These are phyloP conservation scores for Alternaria arborescens DNA, from an alignment of 2,329 filamentous ascomycete species.

Conservation along the genomic window DNA sequence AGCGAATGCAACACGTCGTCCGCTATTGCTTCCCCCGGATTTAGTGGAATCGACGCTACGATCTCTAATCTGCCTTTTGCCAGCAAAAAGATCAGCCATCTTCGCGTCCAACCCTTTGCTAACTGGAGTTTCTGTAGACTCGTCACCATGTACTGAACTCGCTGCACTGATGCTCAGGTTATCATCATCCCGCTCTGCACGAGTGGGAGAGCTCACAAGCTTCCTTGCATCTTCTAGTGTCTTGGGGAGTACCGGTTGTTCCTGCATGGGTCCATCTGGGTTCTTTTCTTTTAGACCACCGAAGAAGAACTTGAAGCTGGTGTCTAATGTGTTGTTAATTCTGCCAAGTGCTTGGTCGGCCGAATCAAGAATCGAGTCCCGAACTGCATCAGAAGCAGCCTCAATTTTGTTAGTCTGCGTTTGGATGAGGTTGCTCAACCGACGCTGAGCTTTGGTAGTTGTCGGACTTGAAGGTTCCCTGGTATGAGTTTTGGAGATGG, in stretches of 20 bases:
- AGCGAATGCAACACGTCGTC: constrained; percentile 64
- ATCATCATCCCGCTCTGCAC: constrained; percentile 59
- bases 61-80: constrained; percentile 71
- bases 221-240: constrained; percentile 93
- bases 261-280: constrained; percentile 42
- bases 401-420: constrained; percentile 82
- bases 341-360: constrained; percentile 93
- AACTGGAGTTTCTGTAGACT: constrained; percentile 42
- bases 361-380: constrained; percentile 71
- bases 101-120: constrained; percentile 61
- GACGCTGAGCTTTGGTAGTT: constrained; percentile 69
- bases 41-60: constrained; percentile 77
- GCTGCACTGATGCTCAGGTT: constrained; percentile 59
- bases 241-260: constrained; percentile 71
- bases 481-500: constrained; percentile 30
- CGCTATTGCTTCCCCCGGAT: constrained; percentile 69
- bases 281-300: constrained; percentile 81
- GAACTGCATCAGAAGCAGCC: constrained; percentile 82
- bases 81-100: constrained; percentile 75
- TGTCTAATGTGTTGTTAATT: constrained; percentile 87
- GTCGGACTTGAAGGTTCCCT: constrained; percentile 47
- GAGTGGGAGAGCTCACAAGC: constrained; percentile 78
- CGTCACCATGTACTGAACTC: constrained; percentile 59
- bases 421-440: constrained; percentile 86
- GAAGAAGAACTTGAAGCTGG: constrained; percentile 92